Evolutionary conservation across 768 basidiomycete genomes (phyloP).

Genomic region (Mycena vulgaris): DNA sequence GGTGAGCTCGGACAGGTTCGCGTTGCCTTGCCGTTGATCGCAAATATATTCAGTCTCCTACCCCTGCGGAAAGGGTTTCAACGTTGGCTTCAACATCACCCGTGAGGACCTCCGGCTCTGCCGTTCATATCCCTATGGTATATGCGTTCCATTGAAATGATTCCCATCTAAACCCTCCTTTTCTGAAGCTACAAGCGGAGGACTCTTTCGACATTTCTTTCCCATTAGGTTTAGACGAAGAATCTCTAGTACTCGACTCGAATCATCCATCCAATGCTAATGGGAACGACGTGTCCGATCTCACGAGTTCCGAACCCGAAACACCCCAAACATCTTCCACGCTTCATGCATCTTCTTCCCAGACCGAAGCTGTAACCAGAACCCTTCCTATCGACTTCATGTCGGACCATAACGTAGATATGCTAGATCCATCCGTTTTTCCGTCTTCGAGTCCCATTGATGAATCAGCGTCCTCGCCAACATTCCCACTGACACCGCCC

Average conservation of each 20-base stretch:
- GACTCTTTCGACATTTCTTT: neutral
- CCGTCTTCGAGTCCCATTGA: constrained; percentile 25
- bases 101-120: neutral
- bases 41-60: constrained; percentile 20
- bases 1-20: neutral
- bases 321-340: neutral
- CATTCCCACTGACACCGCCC: constrained; percentile 1
- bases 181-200: neutral
- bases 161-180: neutral
- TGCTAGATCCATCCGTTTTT: neutral
- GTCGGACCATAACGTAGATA: neutral
- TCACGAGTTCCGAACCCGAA: neutral
- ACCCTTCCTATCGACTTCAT: neutral
- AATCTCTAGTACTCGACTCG: neutral
- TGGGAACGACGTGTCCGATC: neutral
- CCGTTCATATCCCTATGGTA: neutral
- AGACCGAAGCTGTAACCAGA: neutral
- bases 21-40: neutral
- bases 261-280: neutral
- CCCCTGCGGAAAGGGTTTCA: neutral
- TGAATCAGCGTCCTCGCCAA: neutral
- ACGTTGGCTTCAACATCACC: no score
- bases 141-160: neutral
- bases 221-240: constrained; percentile 11
- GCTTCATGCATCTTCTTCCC: constrained; percentile 1